phyloP scores from a whole-genome alignment of 176 grass and related monocot species.

The Microstegium vimineum region DNA sequence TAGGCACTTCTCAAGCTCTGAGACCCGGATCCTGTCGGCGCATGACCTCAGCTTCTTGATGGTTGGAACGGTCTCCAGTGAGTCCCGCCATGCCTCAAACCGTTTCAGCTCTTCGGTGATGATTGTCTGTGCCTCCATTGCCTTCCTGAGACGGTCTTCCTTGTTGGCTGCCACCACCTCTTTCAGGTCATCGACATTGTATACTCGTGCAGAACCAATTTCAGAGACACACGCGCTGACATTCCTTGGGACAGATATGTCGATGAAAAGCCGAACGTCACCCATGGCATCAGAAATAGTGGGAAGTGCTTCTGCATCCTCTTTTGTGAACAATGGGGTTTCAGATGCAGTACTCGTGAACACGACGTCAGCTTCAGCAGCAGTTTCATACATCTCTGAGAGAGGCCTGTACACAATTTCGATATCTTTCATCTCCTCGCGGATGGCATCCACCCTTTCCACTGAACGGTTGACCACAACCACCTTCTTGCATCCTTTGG shows the following conservation, averaged over 20 bases:
- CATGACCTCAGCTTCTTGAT: slow-evolving; percentile 90
- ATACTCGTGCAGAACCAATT: slow-evolving; percentile 40
- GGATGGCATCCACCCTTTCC: slow-evolving; percentile 77
- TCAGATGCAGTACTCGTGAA: slow-evolving; percentile 88
- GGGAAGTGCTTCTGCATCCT: slow-evolving; percentile 49
- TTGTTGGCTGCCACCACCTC: slow-evolving; percentile 93
- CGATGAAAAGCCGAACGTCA: slow-evolving; percentile 56
- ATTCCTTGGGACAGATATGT: slow-evolving; percentile 90
- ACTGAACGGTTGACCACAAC: slow-evolving; percentile 81
- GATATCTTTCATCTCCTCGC: slow-evolving; percentile 69
- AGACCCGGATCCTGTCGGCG: slow-evolving; percentile 71
- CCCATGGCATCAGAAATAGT: slow-evolving; percentile 49
- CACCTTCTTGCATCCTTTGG: slow-evolving; percentile 85
- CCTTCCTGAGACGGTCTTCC: slow-evolving; percentile 81
- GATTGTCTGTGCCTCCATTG: slow-evolving; percentile 73
- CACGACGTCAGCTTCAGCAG: slow-evolving; percentile 65
- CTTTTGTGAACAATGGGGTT: slow-evolving; percentile 63
- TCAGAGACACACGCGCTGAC: slow-evolving; percentile 59
- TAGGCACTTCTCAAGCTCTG: slow-evolving; percentile 81
- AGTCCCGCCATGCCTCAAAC: slow-evolving; percentile 85
- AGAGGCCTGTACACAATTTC: slow-evolving; percentile 81
- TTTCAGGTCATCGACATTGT: slow-evolving; percentile 87
- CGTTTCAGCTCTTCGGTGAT: slow-evolving; percentile 66
- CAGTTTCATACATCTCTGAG: slow-evolving; percentile 66
- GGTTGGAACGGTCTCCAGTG: slow-evolving; percentile 74